A percentile compares a stretch with the other conserved stretches of the same genome.
Evolutionary conservation across 371 early-diverging fungal genomes (phyloP).

Genomic region (Dinochytrium kinnereticum): DNA sequence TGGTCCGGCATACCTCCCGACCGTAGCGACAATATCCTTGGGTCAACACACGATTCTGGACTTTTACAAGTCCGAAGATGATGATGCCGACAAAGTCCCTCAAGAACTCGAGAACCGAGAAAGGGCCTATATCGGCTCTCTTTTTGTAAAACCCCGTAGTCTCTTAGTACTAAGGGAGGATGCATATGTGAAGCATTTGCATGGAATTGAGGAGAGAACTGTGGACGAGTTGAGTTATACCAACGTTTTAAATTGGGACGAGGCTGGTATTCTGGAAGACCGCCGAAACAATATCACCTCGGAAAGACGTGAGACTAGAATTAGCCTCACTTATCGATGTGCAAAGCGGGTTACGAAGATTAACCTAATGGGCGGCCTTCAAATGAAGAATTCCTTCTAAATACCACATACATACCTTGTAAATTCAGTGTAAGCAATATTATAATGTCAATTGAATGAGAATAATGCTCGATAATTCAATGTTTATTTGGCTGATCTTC

Average conservation of each 20-base stretch:
- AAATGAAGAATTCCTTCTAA: no score
- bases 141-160: conserved; percentile 51
- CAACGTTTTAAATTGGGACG: conserved; percentile 14
- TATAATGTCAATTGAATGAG: no score
- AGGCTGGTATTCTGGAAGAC: conserved; percentile 8
- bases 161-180: conserved; percentile 58
- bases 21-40: conserved; percentile 63
- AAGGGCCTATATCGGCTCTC: conserved; percentile 21
- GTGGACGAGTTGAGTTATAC: conserved; percentile 41
- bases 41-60: conserved; percentile 56
- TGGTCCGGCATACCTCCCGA: conserved; percentile 62
- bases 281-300: not conserved
- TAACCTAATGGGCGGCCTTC: conserved; percentile 23
- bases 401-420: no score
- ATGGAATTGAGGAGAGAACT: conserved; percentile 58
- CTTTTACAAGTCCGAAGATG: conserved; percentile 40
- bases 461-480: no score
- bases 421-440: no score
- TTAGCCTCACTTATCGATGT: conserved; percentile 42
- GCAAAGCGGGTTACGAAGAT: conserved; percentile 33
- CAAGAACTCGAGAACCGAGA: not conserved
- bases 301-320: conserved; percentile 25
- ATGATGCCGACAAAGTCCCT: not conserved
- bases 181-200: conserved; percentile 56
- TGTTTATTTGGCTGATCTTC: no score